These are phyloP conservation scores for Cladophialophora carrionii DNA, from an alignment of 2,329 filamentous ascomycete genomes.

Conservation along the genomic window DNA sequence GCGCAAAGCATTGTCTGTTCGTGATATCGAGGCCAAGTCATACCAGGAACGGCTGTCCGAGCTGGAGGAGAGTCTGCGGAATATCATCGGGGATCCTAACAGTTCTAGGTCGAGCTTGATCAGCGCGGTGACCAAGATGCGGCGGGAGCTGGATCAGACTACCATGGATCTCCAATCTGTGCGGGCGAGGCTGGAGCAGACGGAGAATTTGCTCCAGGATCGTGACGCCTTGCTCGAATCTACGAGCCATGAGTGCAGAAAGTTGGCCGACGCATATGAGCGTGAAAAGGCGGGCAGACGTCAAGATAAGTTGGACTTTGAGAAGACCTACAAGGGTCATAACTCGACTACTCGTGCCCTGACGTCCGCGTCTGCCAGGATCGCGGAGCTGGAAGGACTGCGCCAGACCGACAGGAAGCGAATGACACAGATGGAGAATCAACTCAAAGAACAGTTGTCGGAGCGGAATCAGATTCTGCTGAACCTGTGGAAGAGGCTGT, in stretches of 20 bases:
- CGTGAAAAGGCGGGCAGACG: constrained; percentile 85
- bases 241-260: constrained; percentile 81
- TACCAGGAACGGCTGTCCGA: constrained; percentile 92
- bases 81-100: constrained; percentile 83
- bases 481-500: constrained; percentile 86
- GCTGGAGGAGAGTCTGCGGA: constrained; percentile 83
- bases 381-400: constrained; percentile 81
- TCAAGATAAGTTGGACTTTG: constrained; percentile 83
- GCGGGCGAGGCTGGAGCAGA: constrained; percentile 79
- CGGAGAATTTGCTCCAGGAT: constrained; percentile 85
- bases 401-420: constrained; percentile 77
- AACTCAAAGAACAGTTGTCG: constrained; percentile 80
- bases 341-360: constrained; percentile 85
- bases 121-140: constrained; percentile 82
- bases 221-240: constrained; percentile 86
- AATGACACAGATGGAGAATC: constrained; percentile 73
- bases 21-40: constrained; percentile 84
- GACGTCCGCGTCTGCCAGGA: constrained; percentile 79
- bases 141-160: constrained; percentile 83
- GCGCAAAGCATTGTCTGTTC: constrained; percentile 77
- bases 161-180: constrained; percentile 78
- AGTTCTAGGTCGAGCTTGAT: constrained; percentile 84
- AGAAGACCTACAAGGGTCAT: constrained; percentile 84
- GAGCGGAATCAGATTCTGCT: constrained; percentile 89
- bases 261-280: constrained; percentile 83